Evolutionary conservation across 257 asterid genomes (phyloP).

Genomic region (Striga asiatica): DNA sequence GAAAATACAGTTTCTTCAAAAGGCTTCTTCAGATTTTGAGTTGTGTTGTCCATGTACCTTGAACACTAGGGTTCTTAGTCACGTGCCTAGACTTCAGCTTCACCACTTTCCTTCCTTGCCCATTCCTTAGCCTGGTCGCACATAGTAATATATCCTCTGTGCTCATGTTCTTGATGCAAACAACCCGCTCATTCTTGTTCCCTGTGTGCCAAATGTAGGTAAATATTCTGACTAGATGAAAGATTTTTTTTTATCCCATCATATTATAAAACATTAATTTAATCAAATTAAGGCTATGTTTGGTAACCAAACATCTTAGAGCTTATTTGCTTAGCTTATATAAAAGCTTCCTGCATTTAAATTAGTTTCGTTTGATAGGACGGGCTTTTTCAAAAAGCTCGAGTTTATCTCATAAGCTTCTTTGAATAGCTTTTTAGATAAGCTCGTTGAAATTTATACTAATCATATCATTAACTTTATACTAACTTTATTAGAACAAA

Average conservation of each 20-base stretch:
- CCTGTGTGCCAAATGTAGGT: conserved; percentile 27
- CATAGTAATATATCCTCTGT: conserved; percentile 57
- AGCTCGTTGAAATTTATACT: no score
- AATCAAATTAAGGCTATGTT: no score
- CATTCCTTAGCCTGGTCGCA: conserved; percentile 61
- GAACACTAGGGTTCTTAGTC: conserved; percentile 68
- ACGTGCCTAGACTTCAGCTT: conserved; percentile 72
- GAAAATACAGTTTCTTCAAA: background rate
- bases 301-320: background rate
- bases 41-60: conserved; percentile 82
- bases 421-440: no score
- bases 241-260: no score
- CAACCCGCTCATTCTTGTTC: conserved; percentile 79
- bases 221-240: background rate
- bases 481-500: no score
- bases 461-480: no score
- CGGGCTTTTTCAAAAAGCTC: no score
- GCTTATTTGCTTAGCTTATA: no score
- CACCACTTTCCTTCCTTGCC: conserved; percentile 82
- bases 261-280: no score
- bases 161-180: conserved; percentile 55
- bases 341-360: no score
- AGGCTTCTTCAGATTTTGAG: conserved; percentile 27
- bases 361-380: no score
- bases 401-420: no score